A percentile compares a stretch with the other conserved stretches of the same genome.
Conservation (phyloP, 2,329 filamentous ascomycete genomes). For the Neopestalotiopsis rosae region DNA sequence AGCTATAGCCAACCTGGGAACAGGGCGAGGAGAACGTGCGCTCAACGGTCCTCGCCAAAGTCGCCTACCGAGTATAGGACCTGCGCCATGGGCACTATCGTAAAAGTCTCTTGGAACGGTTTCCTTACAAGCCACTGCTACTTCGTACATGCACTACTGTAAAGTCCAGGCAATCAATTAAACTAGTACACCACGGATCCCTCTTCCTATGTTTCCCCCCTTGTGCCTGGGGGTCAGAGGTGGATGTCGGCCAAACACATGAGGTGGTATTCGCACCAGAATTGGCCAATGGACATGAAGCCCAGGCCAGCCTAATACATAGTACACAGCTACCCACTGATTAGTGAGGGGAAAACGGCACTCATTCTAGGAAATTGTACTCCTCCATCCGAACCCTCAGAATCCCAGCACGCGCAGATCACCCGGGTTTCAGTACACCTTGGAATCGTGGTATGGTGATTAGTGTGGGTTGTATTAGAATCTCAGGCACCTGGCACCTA, state of each 20-base stretch:
- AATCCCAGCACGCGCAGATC: conserved; percentile 1
- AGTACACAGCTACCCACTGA: too few relatives aligned
- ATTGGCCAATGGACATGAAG: background rate
- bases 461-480: too few relatives aligned
- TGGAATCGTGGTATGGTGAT: background rate
- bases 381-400: background rate
- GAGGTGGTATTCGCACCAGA: background rate
- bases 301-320: background rate
- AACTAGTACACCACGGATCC: conserved; percentile 1
- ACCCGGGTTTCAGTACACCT: background rate
- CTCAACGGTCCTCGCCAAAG: too few relatives aligned
- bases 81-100: too few relatives aligned
- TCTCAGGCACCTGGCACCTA: too few relatives aligned
- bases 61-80: too few relatives aligned
- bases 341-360: too few relatives aligned
- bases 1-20: background rate
- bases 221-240: background rate
- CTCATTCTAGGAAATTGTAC: background rate
- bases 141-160: too few relatives aligned
- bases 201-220: background rate
- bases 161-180: background rate
- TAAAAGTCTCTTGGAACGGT: too few relatives aligned
- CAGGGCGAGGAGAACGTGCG: too few relatives aligned
- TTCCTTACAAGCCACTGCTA: too few relatives aligned
- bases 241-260: background rate